These are phyloP conservation scores for Cinchona pubescens DNA, from an alignment of 257 asterid genomes.

Conservation along the genomic window DNA sequence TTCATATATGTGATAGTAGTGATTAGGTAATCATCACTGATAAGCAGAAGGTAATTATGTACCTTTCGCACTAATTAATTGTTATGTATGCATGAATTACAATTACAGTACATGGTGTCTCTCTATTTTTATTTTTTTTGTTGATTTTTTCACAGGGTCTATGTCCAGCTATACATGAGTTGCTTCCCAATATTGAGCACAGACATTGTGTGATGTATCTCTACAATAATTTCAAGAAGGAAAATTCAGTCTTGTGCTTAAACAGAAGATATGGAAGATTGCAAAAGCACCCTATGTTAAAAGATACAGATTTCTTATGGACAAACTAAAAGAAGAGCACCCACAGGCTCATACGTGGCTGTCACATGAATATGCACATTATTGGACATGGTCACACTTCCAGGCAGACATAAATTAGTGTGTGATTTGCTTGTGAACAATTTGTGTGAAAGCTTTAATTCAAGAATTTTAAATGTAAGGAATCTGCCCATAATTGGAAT, in stretches of 20 bases:
- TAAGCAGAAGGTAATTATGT: no score
- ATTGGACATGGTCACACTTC: conserved; percentile 2
- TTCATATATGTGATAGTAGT: accelerated
- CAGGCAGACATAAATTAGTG: background rate
- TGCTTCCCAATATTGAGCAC: background rate
- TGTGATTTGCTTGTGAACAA: background rate
- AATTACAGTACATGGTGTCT: no score
- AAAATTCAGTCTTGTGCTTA: background rate
- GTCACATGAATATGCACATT: background rate
- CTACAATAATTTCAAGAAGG: background rate
- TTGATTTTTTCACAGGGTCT: no score
- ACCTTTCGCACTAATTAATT: no score
- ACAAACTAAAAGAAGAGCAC: background rate
- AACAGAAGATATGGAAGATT: background rate
- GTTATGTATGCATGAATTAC: no score
- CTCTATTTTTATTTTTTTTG: no score
- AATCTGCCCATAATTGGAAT: background rate
- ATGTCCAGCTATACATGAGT: background rate
- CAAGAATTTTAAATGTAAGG: background rate
- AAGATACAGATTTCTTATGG: background rate
- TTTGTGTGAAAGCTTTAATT: background rate
- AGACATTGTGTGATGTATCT: background rate
- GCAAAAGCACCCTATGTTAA: background rate
- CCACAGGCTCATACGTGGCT: background rate
- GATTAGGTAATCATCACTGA: background rate